Conservation (phyloP, 139 green algal species). For the Chlorella sp. region DNA sequence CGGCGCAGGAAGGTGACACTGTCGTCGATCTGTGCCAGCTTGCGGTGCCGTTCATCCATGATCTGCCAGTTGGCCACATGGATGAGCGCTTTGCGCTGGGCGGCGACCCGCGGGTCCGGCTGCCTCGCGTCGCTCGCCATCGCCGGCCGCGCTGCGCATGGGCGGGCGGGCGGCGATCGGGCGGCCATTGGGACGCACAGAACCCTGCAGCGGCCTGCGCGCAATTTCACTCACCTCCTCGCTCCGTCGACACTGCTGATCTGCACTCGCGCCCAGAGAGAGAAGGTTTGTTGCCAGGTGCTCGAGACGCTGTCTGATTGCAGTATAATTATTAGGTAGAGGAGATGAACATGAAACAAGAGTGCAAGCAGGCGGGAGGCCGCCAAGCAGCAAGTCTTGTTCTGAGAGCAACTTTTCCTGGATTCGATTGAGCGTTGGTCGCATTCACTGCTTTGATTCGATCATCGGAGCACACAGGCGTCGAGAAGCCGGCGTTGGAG, state of each 20-base stretch:
- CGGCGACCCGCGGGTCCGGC: slow-evolving; percentile 5
- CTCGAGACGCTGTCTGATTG: too few species aligned
- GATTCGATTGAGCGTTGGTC: not conserved
- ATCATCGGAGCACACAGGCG: too few species aligned
- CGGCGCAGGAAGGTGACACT: slow-evolving; percentile 18
- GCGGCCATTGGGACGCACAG: not conserved
- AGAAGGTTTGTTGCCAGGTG: too few species aligned
- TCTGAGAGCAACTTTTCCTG: not conserved
- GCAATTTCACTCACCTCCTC: too few species aligned
- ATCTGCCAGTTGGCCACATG: slow-evolving; percentile 28
- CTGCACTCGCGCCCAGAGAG: too few species aligned
- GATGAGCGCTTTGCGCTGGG: slow-evolving; percentile 15
- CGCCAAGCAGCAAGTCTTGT: too few species aligned
- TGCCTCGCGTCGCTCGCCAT: slow-evolving; percentile 4
- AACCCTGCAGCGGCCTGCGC: too few species aligned
- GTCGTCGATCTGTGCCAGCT: slow-evolving; percentile 30
- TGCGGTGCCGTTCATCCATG: slow-evolving; percentile 38
- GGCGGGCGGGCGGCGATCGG: not conserved
- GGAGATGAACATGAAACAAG: too few species aligned
- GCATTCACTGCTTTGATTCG: not conserved
- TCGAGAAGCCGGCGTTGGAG: not conserved
- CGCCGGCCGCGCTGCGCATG: not conserved
- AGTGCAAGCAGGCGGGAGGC: not conserved
- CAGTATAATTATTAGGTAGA: too few species aligned
- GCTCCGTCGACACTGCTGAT: too few species aligned